Base-by-base conservation (phyloP, 169 alveolate genomes). In the Plasmodium inui region DNA sequence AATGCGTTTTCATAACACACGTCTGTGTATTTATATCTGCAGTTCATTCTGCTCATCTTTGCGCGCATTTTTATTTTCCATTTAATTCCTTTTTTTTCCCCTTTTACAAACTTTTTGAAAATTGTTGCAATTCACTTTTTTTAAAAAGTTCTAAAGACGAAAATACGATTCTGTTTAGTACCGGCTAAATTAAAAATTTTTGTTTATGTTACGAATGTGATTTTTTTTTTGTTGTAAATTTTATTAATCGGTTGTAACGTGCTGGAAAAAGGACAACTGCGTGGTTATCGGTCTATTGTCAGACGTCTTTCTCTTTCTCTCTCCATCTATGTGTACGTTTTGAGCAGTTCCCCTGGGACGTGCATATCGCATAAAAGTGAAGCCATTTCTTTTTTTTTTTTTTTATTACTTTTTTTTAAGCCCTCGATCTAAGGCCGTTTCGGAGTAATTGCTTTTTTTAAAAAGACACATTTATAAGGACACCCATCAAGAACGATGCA, bases 1-100 rank as follows among this genome's bases (percentile, higher is more conserved):
- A 19, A 19, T 26, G 37, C 76, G 37, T 22, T 67, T 67, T 67
- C 37, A 9, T 67, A 9, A 26, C 76, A 22, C 76, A 26, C 37
- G 30, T 67, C 30, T 28, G 76, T 67, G 76, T 67, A 67, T 28
- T 67, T 28, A 67, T 67, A 28, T 67, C 26, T 67, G 76, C 39
- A 67, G 17, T 67, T 67, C 37, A 67, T 67, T 67, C 76, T 67
- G 37, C 37, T 67, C 37, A 67, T 26, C n/a, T 67, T 67, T 44
- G 73, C 84, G 55, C 28, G 46, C 57, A 39, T 79, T 79, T 79
- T 79, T 79, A 39, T 79, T 79, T 79, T 79, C 37, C 76, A 67
- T 6, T 67, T 67, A 67, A 22, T 67, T 67, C 37, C 76, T 8
- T 67, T 67, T 67, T 67, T 22, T 26, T 12, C 32, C 76, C 37